phyloP scores from a whole-genome alignment of 345 rosid genomes.

The Salix udensis region DNA sequence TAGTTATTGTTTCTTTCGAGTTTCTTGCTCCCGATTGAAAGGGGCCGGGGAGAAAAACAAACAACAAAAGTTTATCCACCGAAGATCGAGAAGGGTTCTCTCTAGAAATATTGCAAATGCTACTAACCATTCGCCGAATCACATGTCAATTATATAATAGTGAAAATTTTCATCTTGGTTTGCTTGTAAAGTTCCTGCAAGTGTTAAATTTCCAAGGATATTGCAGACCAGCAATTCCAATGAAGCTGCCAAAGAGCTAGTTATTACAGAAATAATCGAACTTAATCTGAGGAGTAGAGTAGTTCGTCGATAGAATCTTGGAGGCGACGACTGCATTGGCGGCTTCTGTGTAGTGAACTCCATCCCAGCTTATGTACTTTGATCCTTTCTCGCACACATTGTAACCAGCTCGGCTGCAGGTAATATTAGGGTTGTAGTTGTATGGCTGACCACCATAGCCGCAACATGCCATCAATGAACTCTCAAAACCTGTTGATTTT shows the following conservation, averaged over 20 bases:
- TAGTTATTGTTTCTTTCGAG: too few species aligned
- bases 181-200: neutral
- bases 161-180: neutral
- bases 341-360: constrained; percentile 69
- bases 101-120: neutral
- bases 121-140: neutral
- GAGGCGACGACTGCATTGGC: constrained; percentile 48
- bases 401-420: constrained; percentile 44
- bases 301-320: constrained; percentile 37
- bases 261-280: constrained; percentile 43
- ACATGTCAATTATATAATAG: neutral
- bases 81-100: too few species aligned
- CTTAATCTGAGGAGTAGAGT: constrained; percentile 44
- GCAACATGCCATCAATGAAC: constrained; percentile 51
- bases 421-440: constrained; percentile 37
- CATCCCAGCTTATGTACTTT: constrained; percentile 56
- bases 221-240: neutral
- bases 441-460: constrained; percentile 53
- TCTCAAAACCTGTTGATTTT: constrained; percentile 42
- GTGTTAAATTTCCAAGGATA: neutral
- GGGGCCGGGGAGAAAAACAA: too few species aligned
- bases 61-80: too few species aligned
- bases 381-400: constrained; percentile 39
- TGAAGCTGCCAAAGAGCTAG: neutral
- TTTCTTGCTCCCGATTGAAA: too few species aligned